phyloP scores from a whole-genome alignment of 139 green algal species.

The Monoraphidium neglectum region DNA sequence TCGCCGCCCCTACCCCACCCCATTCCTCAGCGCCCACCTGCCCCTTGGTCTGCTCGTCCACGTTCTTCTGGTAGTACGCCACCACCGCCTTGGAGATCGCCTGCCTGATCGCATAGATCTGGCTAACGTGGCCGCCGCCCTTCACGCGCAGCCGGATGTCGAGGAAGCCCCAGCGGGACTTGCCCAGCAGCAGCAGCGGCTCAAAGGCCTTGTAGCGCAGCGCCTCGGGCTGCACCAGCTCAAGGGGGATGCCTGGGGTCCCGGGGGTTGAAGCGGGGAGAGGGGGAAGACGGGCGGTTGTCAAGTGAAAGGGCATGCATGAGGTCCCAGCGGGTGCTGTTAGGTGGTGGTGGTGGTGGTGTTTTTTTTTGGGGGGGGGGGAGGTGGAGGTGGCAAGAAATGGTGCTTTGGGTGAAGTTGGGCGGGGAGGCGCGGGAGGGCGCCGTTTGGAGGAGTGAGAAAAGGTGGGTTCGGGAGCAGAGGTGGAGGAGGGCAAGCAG shows the following conservation, averaged over 20 bases:
- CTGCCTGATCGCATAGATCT: conserved; percentile 96
- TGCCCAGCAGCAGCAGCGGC: conserved; percentile 94
- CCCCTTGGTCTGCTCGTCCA: conserved; percentile 97
- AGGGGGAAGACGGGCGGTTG: not conserved
- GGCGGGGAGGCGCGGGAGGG: too few species aligned
- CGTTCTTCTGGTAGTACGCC: conserved; percentile 99
- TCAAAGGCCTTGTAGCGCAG: conserved; percentile 96
- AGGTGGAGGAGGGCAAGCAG: too few species aligned
- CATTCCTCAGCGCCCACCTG: not conserved
- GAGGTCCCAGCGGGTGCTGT: too few species aligned
- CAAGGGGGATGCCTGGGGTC: conserved; percentile 82
- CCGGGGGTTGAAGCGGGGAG: not conserved
- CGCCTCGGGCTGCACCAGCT: conserved; percentile 95
- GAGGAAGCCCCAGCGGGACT: conserved; percentile 88
- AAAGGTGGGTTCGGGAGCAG: too few species aligned
- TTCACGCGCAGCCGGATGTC: conserved; percentile 98
- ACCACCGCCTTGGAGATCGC: conserved; percentile 98
- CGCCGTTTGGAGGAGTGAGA: too few species aligned
- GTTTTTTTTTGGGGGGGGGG: too few species aligned
- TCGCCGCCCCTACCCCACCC: too few species aligned
- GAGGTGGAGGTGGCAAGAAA: too few species aligned
- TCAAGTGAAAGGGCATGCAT: not conserved
- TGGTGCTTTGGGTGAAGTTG: too few species aligned
- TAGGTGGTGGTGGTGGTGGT: too few species aligned
- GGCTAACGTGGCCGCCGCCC: conserved; percentile 95